A percentile compares a stretch with the other conserved stretches of the same genome.
Evolutionary conservation across 495 filamentous ascomycete species (phyloP).

Genomic region (Penicillium tannophilum): DNA sequence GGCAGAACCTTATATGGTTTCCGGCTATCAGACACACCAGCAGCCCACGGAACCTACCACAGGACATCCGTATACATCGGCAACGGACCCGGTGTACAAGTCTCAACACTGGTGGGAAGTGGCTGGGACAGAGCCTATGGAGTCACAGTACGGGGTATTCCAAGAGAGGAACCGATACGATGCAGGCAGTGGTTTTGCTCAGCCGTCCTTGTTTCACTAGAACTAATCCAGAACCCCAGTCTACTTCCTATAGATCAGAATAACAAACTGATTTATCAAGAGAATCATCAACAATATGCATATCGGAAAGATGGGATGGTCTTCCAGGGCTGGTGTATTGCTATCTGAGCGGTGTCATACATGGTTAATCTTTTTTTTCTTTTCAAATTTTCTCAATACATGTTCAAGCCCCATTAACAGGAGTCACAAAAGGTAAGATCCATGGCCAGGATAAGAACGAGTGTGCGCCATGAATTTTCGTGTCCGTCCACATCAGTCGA

Average conservation of each 20-base stretch:
- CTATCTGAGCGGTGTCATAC: constrained; percentile 2
- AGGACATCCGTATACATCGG: constrained; percentile 52
- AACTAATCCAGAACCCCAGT: neutral
- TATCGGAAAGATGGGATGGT: neutral
- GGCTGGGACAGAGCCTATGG: constrained; percentile 49
- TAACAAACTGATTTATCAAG: neutral
- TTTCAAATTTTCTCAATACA: neutral
- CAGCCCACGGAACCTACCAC: constrained; percentile 34
- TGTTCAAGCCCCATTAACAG: neutral
- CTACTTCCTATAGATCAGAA: neutral
- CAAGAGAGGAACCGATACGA: constrained; percentile 42
- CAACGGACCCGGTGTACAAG: constrained; percentile 65
- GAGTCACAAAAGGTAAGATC: neutral
- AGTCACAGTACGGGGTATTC: constrained; percentile 59
- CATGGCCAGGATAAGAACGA: constrained; percentile 24
- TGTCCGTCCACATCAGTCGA: neutral
- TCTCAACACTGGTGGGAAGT: constrained; percentile 51
- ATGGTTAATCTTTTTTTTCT: neutral
- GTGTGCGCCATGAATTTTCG: constrained; percentile 19
- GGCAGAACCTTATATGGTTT: constrained; percentile 71
- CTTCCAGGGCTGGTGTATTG: constrained; percentile 1
- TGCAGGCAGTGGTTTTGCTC: constrained; percentile 9
- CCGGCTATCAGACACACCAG: constrained; percentile 59
- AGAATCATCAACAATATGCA: neutral
- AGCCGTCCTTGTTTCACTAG: constrained; percentile 2